Percentiles rank a stretch among this genome's conserved stretches.
Evolutionary conservation across 257 asterid species (phyloP).

Genomic region (Parsonsia alboflavescens): DNA sequence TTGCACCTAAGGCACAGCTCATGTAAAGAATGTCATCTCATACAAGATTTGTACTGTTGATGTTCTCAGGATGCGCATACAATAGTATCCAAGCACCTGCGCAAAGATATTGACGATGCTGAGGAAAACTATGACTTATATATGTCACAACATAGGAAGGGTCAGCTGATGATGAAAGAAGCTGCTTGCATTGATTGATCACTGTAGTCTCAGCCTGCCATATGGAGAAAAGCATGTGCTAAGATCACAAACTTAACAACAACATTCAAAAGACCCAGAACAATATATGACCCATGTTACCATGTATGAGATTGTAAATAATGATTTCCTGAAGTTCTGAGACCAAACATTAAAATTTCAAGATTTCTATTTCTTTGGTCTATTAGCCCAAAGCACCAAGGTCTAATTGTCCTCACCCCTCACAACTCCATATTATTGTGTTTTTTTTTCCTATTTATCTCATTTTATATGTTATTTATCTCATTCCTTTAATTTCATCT

Average conservation of each 20-base stretch:
- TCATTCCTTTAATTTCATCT: no score
- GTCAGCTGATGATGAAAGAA: constrained; percentile 84
- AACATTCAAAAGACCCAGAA: background rate
- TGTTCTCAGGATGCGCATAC: constrained; percentile 92
- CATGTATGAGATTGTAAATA: background rate
- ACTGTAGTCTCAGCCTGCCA: constrained; percentile 92
- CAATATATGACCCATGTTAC: background rate
- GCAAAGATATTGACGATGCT: constrained; percentile 89
- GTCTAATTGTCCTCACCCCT: no score
- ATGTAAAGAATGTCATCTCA: constrained; percentile 17
- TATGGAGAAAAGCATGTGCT: constrained; percentile 10
- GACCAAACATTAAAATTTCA: background rate
- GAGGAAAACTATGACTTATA: constrained; percentile 74
- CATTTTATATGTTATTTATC: no score
- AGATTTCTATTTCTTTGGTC: background rate
- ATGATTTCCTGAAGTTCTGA: background rate
- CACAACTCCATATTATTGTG: no score
- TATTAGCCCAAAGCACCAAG: no score
- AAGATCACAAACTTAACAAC: background rate
- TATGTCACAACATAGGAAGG: constrained; percentile 77
- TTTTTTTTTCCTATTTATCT: no score
- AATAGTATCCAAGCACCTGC: constrained; percentile 96
- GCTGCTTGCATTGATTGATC: constrained; percentile 85
- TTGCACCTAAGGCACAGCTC: background rate
- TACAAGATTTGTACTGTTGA: constrained; percentile 84